Conservation (phyloP, 495 filamentous ascomycete species). For the Tuber melanosporum region DNA sequence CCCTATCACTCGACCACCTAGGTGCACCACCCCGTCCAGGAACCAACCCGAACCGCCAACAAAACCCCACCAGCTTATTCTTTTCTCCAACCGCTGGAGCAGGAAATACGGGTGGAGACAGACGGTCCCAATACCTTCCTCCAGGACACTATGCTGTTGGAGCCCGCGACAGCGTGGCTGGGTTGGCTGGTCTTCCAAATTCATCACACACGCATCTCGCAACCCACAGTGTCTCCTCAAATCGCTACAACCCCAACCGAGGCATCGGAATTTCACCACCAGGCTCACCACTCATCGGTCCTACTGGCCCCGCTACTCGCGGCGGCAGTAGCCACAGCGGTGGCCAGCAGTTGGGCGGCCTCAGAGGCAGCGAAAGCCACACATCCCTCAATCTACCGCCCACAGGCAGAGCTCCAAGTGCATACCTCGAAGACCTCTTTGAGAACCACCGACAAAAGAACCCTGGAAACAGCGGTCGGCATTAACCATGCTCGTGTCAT, state of each 20-base stretch:
- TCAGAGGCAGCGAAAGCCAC: slow-evolving; percentile 52
- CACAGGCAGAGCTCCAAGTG: slow-evolving; percentile 74
- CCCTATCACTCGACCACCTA: slow-evolving; percentile 48
- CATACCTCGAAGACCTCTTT: slow-evolving; percentile 88
- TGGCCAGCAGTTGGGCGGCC: slow-evolving; percentile 41
- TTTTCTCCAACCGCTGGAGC: slow-evolving; percentile 83
- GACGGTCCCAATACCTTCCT: slow-evolving; percentile 67
- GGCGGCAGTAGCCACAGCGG: slow-evolving; percentile 37
- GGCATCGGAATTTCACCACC: slow-evolving; percentile 56
- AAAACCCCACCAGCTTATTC: slow-evolving; percentile 59
- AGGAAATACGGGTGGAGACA: slow-evolving; percentile 44
- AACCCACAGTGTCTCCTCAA: slow-evolving; percentile 48
- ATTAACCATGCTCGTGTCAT: slow-evolving; percentile 1
- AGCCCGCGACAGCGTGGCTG: slow-evolving; percentile 48
- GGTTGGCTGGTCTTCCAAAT: slow-evolving; percentile 49
- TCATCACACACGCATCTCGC: slow-evolving; percentile 53
- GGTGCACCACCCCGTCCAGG: slow-evolving; percentile 45
- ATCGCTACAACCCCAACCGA: slow-evolving; percentile 46
- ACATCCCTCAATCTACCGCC: slow-evolving; percentile 66
- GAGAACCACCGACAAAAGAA: slow-evolving; percentile 52
- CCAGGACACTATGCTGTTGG: slow-evolving; percentile 85
- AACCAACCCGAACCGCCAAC: slow-evolving; percentile 37
- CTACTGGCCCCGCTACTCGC: slow-evolving; percentile 23
- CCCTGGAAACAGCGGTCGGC: slow-evolving; percentile 14
- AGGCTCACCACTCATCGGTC: slow-evolving; percentile 54